A percentile compares a stretch with the other conserved stretches of the same genome.
phyloP scores from a whole-genome alignment of 1,139 yeast genomes.

The Diutina siamensis region DNA sequence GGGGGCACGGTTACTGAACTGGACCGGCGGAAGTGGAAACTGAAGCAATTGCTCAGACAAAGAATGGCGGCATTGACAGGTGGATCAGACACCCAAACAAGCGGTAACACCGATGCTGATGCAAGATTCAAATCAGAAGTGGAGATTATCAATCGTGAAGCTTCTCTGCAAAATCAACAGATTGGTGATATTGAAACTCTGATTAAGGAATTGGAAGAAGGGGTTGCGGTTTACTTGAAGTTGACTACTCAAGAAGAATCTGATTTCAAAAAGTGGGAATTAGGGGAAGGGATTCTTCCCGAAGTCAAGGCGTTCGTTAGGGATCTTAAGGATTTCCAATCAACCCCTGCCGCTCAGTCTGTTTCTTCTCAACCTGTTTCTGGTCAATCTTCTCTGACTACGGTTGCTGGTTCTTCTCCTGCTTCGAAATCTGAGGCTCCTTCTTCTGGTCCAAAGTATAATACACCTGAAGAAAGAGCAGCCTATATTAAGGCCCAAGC shows the following conservation, averaged over 20 bases:
- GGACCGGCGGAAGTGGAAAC: constrained; percentile 68
- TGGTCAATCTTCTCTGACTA: constrained; percentile 6
- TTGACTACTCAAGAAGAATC: constrained; percentile 35
- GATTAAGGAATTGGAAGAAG: constrained; percentile 59
- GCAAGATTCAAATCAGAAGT: constrained; percentile 43
- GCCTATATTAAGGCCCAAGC: constrained; percentile 88
- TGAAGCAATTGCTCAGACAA: constrained; percentile 65
- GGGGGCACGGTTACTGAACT: constrained; percentile 74
- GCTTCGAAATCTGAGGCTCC: not conserved
- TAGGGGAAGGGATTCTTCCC: constrained; percentile 63
- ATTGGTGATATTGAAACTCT: constrained; percentile 66
- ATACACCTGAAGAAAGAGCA: constrained; percentile 55
- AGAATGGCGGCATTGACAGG: constrained; percentile 93
- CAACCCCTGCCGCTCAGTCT: not conserved
- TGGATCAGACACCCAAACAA: constrained; percentile 26
- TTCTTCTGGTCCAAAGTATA: constrained; percentile 12
- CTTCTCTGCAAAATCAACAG: constrained; percentile 41
- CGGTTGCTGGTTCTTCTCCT: not conserved
- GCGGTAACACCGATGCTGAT: constrained; percentile 40
- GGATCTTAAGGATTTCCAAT: constrained; percentile 20
- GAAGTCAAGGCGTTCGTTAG: constrained; percentile 55
- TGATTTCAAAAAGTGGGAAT: constrained; percentile 70
- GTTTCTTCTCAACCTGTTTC: constrained; percentile 4
- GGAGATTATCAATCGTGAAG: constrained; percentile 43
- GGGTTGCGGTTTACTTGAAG: constrained; percentile 37